Evolutionary conservation across 108 stramenopile genomes (phyloP).

Genomic region (Skeletonema marinoi): DNA sequence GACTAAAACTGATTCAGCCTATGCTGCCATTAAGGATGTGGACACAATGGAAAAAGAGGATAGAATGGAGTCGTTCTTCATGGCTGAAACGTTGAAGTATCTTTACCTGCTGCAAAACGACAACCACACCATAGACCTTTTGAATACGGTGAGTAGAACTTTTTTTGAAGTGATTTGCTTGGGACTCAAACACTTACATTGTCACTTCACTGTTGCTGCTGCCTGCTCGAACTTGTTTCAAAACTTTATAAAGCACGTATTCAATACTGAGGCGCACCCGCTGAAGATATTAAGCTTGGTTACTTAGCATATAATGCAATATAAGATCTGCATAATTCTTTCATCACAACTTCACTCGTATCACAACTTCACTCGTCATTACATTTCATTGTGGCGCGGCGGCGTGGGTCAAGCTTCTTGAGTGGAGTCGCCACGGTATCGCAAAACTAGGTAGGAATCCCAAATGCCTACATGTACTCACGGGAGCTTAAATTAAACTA

Average conservation of each 20-base stretch:
- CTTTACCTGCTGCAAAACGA: constrained; percentile 54
- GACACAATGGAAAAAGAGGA: constrained; percentile 45
- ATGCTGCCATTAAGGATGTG: constrained; percentile 52
- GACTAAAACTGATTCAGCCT: constrained; percentile 50
- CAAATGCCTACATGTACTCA: no score
- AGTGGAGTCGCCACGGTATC: no score
- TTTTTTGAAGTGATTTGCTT: background rate
- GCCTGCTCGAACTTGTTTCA: background rate
- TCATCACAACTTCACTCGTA: no score
- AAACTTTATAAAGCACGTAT: constrained; percentile 41
- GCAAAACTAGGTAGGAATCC: no score
- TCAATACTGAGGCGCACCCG: constrained; percentile 89
- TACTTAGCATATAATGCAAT: background rate
- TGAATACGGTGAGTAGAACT: constrained; percentile 29
- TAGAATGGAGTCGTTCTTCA: constrained; percentile 89
- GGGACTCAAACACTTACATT: constrained; percentile 18
- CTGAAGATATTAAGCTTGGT: constrained; percentile 32
- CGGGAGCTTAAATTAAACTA: no score
- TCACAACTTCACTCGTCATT: background rate
- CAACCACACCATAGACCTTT: constrained; percentile 22
- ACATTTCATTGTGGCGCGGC: no score
- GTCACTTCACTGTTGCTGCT: constrained; percentile 8
- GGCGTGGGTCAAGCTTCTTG: no score
- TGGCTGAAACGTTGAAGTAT: constrained; percentile 92
- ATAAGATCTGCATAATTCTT: background rate